Evolutionary conservation across 2,329 filamentous ascomycete species (phyloP).

Genomic region (Drechslerella dactyloides): DNA sequence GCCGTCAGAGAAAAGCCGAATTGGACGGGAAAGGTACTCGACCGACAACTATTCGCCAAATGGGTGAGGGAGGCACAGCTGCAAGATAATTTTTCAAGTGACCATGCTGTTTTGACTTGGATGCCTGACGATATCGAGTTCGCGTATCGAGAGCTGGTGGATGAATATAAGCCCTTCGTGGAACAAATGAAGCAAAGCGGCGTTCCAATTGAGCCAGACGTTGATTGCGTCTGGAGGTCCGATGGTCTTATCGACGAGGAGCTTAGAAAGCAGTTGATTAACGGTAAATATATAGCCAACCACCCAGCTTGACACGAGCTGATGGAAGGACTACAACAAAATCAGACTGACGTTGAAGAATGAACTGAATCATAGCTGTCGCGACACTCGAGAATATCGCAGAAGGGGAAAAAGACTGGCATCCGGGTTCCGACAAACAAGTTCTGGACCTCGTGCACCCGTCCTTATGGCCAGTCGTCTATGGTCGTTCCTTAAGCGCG

Average conservation of each 20-base stretch:
- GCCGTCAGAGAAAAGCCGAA: slow-evolving; percentile 31
- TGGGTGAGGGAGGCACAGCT: slow-evolving; percentile 40
- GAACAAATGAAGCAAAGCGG: slow-evolving; percentile 17
- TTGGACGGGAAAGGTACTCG: slow-evolving; percentile 38
- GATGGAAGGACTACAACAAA: no score
- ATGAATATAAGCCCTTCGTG: slow-evolving; percentile 36
- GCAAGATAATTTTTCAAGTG: neutral
- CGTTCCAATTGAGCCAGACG: slow-evolving; percentile 26
- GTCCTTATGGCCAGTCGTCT: slow-evolving; percentile 68
- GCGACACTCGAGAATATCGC: slow-evolving; percentile 63
- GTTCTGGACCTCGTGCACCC: slow-evolving; percentile 71
- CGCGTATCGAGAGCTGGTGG: slow-evolving; percentile 25
- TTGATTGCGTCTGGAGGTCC: slow-evolving; percentile 48
- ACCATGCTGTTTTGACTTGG: slow-evolving; percentile 24
- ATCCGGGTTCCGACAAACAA: slow-evolving; percentile 65
- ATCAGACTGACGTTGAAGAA: no score
- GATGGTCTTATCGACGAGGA: slow-evolving; percentile 31
- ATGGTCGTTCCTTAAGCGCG: slow-evolving; percentile 57
- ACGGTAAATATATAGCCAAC: slow-evolving; percentile 21
- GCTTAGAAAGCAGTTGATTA: slow-evolving; percentile 23
- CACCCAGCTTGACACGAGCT: no score
- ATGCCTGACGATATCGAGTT: slow-evolving; percentile 21
- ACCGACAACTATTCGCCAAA: slow-evolving; percentile 27
- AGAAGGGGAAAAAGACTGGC: slow-evolving; percentile 65
- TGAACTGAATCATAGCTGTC: slow-evolving; percentile 57